Conservation (phyloP, 1,139 yeast genomes). For the Kluyveromyces sp. region DNA sequence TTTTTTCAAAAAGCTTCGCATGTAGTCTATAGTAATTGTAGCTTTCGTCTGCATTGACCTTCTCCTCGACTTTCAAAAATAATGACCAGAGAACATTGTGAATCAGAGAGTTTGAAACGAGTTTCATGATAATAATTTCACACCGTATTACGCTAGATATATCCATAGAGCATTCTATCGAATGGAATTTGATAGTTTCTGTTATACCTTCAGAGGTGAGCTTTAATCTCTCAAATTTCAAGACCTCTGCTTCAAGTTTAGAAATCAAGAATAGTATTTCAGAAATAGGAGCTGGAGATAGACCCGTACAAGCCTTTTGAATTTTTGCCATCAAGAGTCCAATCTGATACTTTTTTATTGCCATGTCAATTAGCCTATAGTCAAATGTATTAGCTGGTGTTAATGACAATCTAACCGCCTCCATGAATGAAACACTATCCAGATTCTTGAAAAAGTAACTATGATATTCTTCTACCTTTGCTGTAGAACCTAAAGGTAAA, state of each 20-base stretch:
- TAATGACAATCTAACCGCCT: conserved; percentile 1
- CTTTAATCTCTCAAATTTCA: background rate
- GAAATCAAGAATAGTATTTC: background rate
- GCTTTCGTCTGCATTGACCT: background rate
- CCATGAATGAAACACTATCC: background rate
- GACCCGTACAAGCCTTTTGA: conserved; percentile 2
- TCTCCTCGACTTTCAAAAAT: conserved; percentile 1
- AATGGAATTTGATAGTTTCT: background rate
- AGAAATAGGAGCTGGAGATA: background rate
- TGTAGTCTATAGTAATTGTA: background rate
- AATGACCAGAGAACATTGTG: conserved; percentile 1
- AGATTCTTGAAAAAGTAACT: background rate
- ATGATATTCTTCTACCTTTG: background rate
- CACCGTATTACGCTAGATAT: background rate
- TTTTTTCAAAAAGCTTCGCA: background rate
- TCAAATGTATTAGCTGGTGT: conserved; percentile 2
- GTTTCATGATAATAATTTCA: background rate
- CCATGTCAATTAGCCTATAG: conserved; percentile 1
- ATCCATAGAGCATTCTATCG: background rate
- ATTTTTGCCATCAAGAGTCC: conserved; percentile 3
- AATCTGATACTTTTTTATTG: conserved; percentile 5
- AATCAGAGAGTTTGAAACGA: background rate
- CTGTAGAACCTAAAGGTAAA: background rate
- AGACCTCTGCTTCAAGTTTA: conserved; percentile 2
- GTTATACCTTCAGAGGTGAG: background rate